phyloP scores from a whole-genome alignment of 2,329 filamentous ascomycete genomes.

The Colletotrichum somersetense region DNA sequence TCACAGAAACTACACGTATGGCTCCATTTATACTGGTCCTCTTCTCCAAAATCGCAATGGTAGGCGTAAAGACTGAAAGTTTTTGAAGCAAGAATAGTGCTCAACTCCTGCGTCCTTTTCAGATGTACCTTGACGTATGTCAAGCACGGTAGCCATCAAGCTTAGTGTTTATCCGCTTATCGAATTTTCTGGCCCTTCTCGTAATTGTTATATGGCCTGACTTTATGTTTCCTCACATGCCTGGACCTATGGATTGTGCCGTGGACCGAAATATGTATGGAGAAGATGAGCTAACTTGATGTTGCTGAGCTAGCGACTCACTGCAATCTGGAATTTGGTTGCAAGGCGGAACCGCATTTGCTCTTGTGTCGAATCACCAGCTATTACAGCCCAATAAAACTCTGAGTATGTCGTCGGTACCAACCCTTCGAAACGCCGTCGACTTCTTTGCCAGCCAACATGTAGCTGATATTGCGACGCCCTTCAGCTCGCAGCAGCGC shows the following conservation, averaged over 20 bases:
- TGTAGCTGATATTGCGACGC: constrained; percentile 3
- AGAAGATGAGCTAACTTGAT: background rate
- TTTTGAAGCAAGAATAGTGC: too few species aligned
- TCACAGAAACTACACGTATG: background rate
- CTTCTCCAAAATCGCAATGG: too few species aligned
- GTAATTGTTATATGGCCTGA: too few species aligned
- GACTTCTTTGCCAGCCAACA: background rate
- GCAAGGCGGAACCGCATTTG: background rate
- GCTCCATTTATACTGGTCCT: background rate
- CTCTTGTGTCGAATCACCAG: background rate
- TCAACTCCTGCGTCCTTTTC: too few species aligned
- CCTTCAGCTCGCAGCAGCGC: constrained; percentile 11
- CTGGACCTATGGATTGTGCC: too few species aligned
- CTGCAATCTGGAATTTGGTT: background rate
- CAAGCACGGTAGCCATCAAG: too few species aligned
- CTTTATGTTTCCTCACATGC: too few species aligned
- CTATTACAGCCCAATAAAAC: background rate
- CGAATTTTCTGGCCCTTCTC: too few species aligned
- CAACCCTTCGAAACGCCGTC: constrained; percentile 7
- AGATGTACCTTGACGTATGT: too few species aligned
- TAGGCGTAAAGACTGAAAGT: too few species aligned
- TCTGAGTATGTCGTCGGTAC: constrained; percentile 30
- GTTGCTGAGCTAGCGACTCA: background rate
- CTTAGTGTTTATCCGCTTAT: too few species aligned
- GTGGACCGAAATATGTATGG: background rate